Base-by-base conservation (phyloP, 2,329 filamentous ascomycete genomes). In the Alternaria sp. region DNA sequence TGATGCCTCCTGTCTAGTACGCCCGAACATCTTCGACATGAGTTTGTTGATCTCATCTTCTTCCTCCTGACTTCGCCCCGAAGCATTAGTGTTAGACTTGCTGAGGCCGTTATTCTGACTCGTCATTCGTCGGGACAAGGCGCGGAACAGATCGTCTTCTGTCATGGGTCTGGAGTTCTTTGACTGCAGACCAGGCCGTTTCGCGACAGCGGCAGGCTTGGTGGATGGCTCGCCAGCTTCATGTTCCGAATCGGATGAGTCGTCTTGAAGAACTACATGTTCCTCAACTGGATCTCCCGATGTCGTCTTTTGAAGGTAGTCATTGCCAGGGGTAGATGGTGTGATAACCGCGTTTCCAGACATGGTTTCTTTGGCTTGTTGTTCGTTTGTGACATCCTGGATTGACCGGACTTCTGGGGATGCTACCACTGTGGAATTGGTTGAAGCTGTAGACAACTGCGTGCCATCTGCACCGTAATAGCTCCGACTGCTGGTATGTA, bases 1-100 rank as follows among this genome's bases (percentile, higher is more conserved):
- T 1, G 88, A 90, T n/a, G 86, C 81, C 44, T 85, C 83, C 65
- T 89, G 88, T 6, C 90, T 83, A 20, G 85, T 85, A 34, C 82
- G 80, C 6, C 90, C 90, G 68, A 92, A 92, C 84, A 92, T 90
- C 3, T 86, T 86, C 0, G 88, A 91, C 81, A 92, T 87, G 39
- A 91, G 78, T 11, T 82, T 80, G 51, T 88, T 82, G 32, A 89
- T 85, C 68, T 88, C 86, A n/a, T 81, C 81, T 47, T 83, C 83
- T 5, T 81, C 77, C 44, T 74, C 66, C 16, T 66, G 53, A 22
- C 62, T 70, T 2, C 65, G 63, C 28, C 63, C 68, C 7, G 73
- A 72, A 11, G 65, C 62, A 9, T 57, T 59, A 4, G 75, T 77
- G 20, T 69, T 66, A 9, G 59, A 65, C 3, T 71, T 66, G n/a